A percentile compares a stretch with the other conserved stretches of the same genome.
phyloP scores from a whole-genome alignment of 306 rosid genomes.

The Canavalia ensiformis region DNA sequence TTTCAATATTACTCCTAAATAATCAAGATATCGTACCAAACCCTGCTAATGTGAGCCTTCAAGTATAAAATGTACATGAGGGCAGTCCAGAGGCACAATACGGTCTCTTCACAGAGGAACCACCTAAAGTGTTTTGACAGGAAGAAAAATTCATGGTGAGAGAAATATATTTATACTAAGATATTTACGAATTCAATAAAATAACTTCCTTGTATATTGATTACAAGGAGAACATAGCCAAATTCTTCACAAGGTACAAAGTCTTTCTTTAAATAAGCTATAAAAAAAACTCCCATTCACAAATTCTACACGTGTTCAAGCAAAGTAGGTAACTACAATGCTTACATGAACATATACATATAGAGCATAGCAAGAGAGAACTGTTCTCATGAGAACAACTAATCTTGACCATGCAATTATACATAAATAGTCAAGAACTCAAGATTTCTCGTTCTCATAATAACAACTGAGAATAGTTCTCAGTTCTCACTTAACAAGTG shows the following conservation, averaged over 20 bases:
- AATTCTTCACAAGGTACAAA: conserved; percentile 16
- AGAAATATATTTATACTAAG: conserved; percentile 9
- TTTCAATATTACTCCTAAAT: conserved; percentile 39
- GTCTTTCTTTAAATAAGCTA: conserved; percentile 27
- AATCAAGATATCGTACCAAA: conserved; percentile 68
- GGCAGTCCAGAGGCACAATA: conserved; percentile 90
- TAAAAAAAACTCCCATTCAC: neutral
- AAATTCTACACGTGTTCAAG: conserved; percentile 26
- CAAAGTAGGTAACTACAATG: conserved; percentile 12
- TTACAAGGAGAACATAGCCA: conserved; percentile 39
- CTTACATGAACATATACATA: neutral
- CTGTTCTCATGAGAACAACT: neutral
- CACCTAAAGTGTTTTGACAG: conserved; percentile 66
- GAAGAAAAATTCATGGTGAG: conserved; percentile 27
- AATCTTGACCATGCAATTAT: neutral
- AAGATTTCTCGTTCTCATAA: neutral
- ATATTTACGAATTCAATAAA: conserved; percentile 10
- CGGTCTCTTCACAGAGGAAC: conserved; percentile 83
- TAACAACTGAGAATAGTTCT: neutral
- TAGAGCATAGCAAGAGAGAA: neutral
- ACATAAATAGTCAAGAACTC: neutral
- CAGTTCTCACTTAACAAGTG: neutral
- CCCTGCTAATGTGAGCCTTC: conserved; percentile 63
- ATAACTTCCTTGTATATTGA: conserved; percentile 28
- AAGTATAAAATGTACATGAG: conserved; percentile 73